A percentile compares a stretch with the other conserved stretches of the same genome.
These are phyloP conservation scores for Amanita pallidorosea DNA, from an alignment of 768 basidiomycete genomes.

Conservation along the genomic window DNA sequence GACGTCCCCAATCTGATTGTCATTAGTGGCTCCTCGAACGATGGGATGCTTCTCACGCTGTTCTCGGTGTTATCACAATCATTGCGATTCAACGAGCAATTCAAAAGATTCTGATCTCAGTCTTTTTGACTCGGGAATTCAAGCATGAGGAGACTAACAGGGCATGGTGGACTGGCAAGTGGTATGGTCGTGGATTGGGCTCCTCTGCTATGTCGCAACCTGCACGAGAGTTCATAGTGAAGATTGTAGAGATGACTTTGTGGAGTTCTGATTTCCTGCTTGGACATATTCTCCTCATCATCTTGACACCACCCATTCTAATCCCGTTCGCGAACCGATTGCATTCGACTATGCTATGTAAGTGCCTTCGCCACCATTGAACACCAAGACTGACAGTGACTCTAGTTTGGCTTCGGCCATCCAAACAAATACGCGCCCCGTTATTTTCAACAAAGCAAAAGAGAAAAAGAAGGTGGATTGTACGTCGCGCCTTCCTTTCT, in stretches of 20 bases:
- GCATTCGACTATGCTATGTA: conserved; percentile 91
- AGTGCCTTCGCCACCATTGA: conserved; percentile 14
- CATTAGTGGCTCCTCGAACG: conserved; percentile 88
- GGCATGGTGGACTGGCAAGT: conserved; percentile 99
- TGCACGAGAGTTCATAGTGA: conserved; percentile 94
- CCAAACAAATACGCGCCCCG: conserved; percentile 88
- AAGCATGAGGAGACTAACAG: conserved; percentile 98
- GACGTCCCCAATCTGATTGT: conserved; percentile 8
- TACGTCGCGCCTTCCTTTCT: conserved; percentile 21
- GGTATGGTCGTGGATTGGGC: conserved; percentile 92
- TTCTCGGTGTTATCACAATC: conserved; percentile 84
- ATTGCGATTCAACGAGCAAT: conserved; percentile 86
- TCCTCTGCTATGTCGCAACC: conserved; percentile 91
- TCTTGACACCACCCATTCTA: conserved; percentile 75
- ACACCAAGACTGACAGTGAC: neutral
- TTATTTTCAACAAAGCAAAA: conserved; percentile 93
- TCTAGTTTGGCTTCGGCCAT: conserved; percentile 89
- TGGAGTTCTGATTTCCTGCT: conserved; percentile 95
- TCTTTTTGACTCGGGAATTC: conserved; percentile 93
- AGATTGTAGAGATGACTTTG: conserved; percentile 95
- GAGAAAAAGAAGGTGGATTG: conserved; percentile 86
- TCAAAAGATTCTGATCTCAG: conserved; percentile 89
- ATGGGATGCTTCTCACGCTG: conserved; percentile 95
- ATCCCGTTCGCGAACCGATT: conserved; percentile 83
- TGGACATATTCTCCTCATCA: conserved; percentile 74